A percentile compares a stretch with the other conserved stretches of the same genome.
phyloP scores from a whole-genome alignment of 495 filamentous ascomycete genomes.

The Sordaria brevicollis region DNA sequence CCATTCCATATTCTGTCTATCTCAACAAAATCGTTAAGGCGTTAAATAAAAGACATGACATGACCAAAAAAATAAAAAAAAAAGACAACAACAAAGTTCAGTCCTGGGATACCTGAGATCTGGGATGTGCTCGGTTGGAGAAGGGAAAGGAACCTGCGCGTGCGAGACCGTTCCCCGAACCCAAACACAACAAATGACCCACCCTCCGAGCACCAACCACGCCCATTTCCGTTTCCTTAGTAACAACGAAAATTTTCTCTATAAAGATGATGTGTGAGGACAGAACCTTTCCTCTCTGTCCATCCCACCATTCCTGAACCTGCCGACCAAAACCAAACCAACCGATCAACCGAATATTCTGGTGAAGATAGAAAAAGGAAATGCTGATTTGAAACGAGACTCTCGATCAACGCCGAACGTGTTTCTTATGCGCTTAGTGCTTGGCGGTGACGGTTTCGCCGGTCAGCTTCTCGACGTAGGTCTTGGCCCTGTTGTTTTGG shows the following conservation, averaged over 20 bases:
- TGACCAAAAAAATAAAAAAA: too few species aligned
- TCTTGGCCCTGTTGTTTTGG: constrained; percentile 71
- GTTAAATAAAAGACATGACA: background rate
- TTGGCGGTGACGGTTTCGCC: constrained; percentile 92
- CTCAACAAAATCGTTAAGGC: background rate
- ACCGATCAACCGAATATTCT: background rate
- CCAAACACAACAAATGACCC: background rate
- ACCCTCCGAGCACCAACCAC: background rate
- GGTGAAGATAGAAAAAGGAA: constrained; percentile 7
- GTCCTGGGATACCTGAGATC: background rate
- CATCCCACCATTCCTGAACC: background rate
- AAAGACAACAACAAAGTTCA: background rate
- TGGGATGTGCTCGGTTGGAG: background rate
- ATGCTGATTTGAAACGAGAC: constrained; percentile 6
- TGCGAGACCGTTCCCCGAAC: background rate
- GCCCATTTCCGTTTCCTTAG: background rate
- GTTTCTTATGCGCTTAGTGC: constrained; percentile 55
- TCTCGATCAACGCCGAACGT: background rate
- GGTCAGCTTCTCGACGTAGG: constrained; percentile 92
- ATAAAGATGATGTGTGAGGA: background rate
- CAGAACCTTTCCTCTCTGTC: background rate
- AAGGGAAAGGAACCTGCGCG: background rate
- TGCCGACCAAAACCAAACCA: background rate
- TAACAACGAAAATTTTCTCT: background rate
- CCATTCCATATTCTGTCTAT: background rate